Evolutionary conservation across 768 basidiomycete species (phyloP).

Genomic region (Pisolithus sp.): DNA sequence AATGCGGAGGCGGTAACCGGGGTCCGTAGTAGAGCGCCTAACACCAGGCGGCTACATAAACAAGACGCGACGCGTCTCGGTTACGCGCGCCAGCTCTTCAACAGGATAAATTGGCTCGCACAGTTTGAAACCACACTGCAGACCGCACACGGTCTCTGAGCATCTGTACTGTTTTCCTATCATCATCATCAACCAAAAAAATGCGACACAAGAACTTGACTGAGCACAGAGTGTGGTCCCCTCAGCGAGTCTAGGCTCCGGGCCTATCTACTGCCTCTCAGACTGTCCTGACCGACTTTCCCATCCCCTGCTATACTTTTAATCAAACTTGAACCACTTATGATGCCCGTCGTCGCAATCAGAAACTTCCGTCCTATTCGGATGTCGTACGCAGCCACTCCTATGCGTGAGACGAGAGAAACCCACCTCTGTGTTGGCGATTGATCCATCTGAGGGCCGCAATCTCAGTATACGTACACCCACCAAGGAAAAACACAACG

Average conservation of each 20-base stretch:
- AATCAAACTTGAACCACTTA: conserved; percentile 70
- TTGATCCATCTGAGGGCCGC: conserved; percentile 91
- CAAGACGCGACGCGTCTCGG: conserved; percentile 42
- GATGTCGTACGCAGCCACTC: conserved; percentile 7
- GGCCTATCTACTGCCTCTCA: conserved; percentile 17
- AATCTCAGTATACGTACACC: conserved; percentile 96
- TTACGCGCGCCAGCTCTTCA: conserved; percentile 11
- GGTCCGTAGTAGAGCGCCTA: conserved; percentile 7
- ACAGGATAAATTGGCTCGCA: background rate
- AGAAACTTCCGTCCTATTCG: conserved; percentile 74
- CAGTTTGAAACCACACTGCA: too few species aligned
- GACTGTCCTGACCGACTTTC: conserved; percentile 32
- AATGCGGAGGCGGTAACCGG: conserved; percentile 4
- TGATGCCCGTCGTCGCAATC: conserved; percentile 87
- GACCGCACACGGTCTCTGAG: too few species aligned
- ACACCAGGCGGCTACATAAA: conserved; percentile 29
- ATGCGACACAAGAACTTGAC: too few species aligned
- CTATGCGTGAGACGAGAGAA: background rate
- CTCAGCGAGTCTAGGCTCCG: too few species aligned
- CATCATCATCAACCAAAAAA: too few species aligned
- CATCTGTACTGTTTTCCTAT: too few species aligned
- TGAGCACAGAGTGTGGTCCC: too few species aligned
- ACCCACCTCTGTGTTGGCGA: conserved; percentile 70
- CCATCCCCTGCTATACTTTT: conserved; percentile 55
- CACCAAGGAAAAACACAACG: conserved; percentile 94